Evolutionary conservation across 495 filamentous ascomycete genomes (phyloP), one percentile per base, ranked within the genome.

Genomic region (Sabuloglossum arenarium): DNA sequence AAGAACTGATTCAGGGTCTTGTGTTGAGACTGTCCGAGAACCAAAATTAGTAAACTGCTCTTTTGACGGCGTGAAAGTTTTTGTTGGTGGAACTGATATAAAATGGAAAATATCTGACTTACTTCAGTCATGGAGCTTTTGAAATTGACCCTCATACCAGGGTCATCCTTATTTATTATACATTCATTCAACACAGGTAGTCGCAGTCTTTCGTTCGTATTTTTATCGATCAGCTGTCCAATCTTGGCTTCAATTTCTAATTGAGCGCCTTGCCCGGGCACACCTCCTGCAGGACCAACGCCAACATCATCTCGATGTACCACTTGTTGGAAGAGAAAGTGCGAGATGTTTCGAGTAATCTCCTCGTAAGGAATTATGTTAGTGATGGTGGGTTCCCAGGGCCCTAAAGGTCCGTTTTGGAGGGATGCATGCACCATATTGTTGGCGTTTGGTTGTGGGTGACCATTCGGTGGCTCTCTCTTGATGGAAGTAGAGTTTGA

Each of bases 201-300:
- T 1, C 66, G 65, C 37, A 90, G 68, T 51, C 47, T 11, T n/a
- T 81, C 73, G 53, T 79, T 74, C 1, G 77, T 80, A 57, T 75
- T 74, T 65, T 74, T 79, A 61, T 88, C 80, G 42, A 94, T 76
- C 16, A 95, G 67, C 43, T 76, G 80, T 52, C 90, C 90, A 19
- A 97, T 66, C 65, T 95, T 96, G 9, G 87, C 89, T 68, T 96
- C 89, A 56, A 96, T 84, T 67, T 96, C 89, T 39, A 94, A 75
- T 56, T 86, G 75, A n/a, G 84, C 75, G 4, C 77, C 79, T 54
- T 82, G 77, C 25, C 74, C 74, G 9, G 60, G 60, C 58, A 75
- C 73, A 19, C 39, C 39, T 43, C 39, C 39, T 28, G 69, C 68
- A 28, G 69, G 66, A 19, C 65, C 71, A 12, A 69, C 66, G 11